Evolutionary conservation across 23 red algal species (phyloP).

Genomic region (Cyanidioschyzon merolae): DNA sequence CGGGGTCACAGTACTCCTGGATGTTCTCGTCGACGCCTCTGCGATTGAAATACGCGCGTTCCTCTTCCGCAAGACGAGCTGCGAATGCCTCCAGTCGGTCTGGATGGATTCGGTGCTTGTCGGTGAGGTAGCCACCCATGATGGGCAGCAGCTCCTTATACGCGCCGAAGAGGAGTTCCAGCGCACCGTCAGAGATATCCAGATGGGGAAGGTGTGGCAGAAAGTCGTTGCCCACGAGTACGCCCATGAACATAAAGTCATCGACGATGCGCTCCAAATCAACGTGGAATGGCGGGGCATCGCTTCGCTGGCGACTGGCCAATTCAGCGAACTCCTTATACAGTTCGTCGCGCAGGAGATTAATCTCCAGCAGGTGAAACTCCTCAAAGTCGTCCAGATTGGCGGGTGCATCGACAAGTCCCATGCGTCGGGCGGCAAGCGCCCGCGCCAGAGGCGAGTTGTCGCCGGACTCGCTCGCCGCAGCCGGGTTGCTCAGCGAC

Average conservation of each 20-base stretch:
- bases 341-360: conserved; percentile 68
- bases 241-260: conserved; percentile 93
- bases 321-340: conserved; percentile 44
- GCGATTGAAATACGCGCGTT: conserved; percentile 67
- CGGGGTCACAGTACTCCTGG: conserved; percentile 34
- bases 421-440: conserved; percentile 2
- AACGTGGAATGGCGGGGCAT: conserved; percentile 14
- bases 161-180: conserved; percentile 73
- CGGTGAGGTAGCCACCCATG: conserved; percentile 86
- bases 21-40: conserved; percentile 47
- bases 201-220: conserved; percentile 81
- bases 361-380: conserved; percentile 80
- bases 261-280: conserved; percentile 63
- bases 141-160: conserved; percentile 79
- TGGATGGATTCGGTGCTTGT: conserved; percentile 58
- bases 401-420: neutral
- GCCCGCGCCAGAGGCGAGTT: conserved; percentile 10
- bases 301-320: neutral
- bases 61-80: conserved; percentile 42
- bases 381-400: conserved; percentile 42
- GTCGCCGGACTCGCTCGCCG: neutral
- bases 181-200: conserved; percentile 80
- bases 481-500: neutral
- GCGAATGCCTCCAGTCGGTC: conserved; percentile 74
- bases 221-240: conserved; percentile 98